A percentile compares a stretch with the other conserved stretches of the same genome.
phyloP scores from a whole-genome alignment of 129 eudicot species.

The Escallonia herrerae region DNA sequence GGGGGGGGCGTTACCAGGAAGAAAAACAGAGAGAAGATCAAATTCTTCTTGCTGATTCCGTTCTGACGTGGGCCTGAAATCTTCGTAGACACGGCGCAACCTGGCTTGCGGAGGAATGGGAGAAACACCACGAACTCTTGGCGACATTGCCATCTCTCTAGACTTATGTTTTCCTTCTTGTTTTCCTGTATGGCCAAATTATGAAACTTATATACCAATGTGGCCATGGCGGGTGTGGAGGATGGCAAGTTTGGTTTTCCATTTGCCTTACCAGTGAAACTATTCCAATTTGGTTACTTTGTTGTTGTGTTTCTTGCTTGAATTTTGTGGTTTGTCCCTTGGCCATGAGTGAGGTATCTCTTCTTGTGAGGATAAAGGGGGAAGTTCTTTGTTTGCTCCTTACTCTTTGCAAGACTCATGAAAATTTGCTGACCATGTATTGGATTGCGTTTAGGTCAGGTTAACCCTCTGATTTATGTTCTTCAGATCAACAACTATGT shows the following conservation, averaged over 20 bases:
- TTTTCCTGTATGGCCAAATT: no score
- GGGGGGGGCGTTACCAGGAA: slow-evolving; percentile 76
- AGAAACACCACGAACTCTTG: slow-evolving; percentile 29
- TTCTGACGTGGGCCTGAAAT: slow-evolving; percentile 53
- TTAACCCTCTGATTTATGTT: no score
- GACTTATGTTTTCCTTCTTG: neutral
- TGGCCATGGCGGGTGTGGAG: slow-evolving; percentile 4
- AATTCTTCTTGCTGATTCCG: slow-evolving; percentile 53
- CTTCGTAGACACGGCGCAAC: slow-evolving; percentile 34
- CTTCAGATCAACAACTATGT: no score
- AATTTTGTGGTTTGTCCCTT: neutral
- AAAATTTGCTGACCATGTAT: no score
- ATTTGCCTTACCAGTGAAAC: slow-evolving; percentile 20
- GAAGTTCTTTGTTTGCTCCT: neutral
- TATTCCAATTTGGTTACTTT: slow-evolving; percentile 24
- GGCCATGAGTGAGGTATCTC: slow-evolving; percentile 12
- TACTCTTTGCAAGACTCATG: slow-evolving; percentile 3
- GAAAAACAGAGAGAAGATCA: slow-evolving; percentile 35
- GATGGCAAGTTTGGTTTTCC: slow-evolving; percentile 1
- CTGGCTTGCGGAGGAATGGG: slow-evolving; percentile 12
- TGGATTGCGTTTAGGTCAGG: no score
- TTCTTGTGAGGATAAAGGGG: neutral
- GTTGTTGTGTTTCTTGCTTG: neutral
- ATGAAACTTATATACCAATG: neutral
- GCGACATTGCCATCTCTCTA: slow-evolving; percentile 57